phyloP scores from a whole-genome alignment of 2,329 filamentous ascomycete genomes.

The Phialophora chinensis region DNA sequence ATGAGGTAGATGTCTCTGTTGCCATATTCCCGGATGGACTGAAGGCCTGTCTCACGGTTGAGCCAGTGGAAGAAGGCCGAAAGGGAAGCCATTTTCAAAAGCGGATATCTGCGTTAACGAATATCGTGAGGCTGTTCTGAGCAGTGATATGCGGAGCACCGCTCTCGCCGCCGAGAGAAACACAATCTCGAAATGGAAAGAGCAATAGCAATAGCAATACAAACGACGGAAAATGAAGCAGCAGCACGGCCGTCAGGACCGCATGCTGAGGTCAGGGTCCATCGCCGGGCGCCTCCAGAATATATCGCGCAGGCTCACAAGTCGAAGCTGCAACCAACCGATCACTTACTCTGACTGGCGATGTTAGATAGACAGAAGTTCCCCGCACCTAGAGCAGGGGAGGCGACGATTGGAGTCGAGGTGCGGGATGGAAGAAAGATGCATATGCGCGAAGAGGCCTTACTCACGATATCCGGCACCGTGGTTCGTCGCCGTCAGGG shows the following conservation, averaged over 20 bases:
- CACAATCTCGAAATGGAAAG: background rate
- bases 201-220: constrained; percentile 1
- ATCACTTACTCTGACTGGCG: constrained; percentile 19
- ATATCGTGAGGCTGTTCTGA: background rate
- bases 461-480: background rate
- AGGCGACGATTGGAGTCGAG: constrained; percentile 7
- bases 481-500: constrained; percentile 9
- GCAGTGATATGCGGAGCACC: background rate
- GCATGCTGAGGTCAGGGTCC: constrained; percentile 3
- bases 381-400: constrained; percentile 12
- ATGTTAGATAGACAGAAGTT: constrained; percentile 5
- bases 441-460: constrained; percentile 8
- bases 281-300: constrained; percentile 3
- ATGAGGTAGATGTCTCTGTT: constrained; percentile 28
- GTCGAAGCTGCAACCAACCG: constrained; percentile 5
- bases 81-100: constrained; percentile 8
- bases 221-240: constrained; percentile 8
- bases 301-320: constrained; percentile 4
- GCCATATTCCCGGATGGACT: constrained; percentile 23
- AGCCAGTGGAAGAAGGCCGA: constrained; percentile 26
- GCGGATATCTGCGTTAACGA: constrained; percentile 3
- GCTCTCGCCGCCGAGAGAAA: constrained; percentile 5
- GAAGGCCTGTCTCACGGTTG: constrained; percentile 25
- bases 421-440: constrained; percentile 12
- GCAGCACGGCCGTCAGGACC: constrained; percentile 3